These are phyloP conservation scores for Passiflora organensis DNA, from an alignment of 345 rosid species.

Conservation along the genomic window DNA sequence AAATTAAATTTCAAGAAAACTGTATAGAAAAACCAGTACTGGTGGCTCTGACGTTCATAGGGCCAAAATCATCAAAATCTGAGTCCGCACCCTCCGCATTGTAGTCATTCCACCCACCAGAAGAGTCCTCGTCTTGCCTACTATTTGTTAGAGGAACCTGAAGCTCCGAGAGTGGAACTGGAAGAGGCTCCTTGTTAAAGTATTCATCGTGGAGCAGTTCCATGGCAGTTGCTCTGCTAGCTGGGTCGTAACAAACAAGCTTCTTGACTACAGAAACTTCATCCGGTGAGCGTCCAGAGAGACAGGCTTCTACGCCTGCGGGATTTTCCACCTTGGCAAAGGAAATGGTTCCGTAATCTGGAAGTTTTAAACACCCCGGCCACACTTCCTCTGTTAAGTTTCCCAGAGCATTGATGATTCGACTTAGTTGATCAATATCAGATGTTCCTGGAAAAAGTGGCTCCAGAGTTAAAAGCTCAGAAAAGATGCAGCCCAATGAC, in stretches of 20 bases:
- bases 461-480: slow-evolving; percentile 67
- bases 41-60: slow-evolving; percentile 42
- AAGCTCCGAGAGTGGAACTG: slow-evolving; percentile 59
- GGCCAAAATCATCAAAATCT: slow-evolving; percentile 43
- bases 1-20: slow-evolving; percentile 41
- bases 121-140: slow-evolving; percentile 50
- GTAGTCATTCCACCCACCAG: slow-evolving; percentile 19
- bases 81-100: slow-evolving; percentile 20
- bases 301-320: slow-evolving; percentile 53
- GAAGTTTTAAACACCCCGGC: slow-evolving; percentile 68
- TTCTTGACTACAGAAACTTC: slow-evolving; percentile 59
- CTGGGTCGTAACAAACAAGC: slow-evolving; percentile 78
- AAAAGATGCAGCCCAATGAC: slow-evolving; percentile 87
- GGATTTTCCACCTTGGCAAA: slow-evolving; percentile 73
- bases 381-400: slow-evolving; percentile 73
- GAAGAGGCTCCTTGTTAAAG: slow-evolving; percentile 68
- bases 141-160: slow-evolving; percentile 51
- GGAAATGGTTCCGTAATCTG: slow-evolving; percentile 70
- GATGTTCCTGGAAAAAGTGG: slow-evolving; percentile 86
- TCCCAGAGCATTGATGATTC: slow-evolving; percentile 62
- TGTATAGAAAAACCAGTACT: slow-evolving; percentile 57
- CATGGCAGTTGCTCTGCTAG: slow-evolving; percentile 61
- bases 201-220: slow-evolving; percentile 72
- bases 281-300: slow-evolving; percentile 42
- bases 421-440: slow-evolving; percentile 82